A percentile compares a stretch with the other conserved stretches of the same genome.
Conservation (phyloP, 2,329 filamentous ascomycete genomes). For the Hypoxylon sp. region DNA sequence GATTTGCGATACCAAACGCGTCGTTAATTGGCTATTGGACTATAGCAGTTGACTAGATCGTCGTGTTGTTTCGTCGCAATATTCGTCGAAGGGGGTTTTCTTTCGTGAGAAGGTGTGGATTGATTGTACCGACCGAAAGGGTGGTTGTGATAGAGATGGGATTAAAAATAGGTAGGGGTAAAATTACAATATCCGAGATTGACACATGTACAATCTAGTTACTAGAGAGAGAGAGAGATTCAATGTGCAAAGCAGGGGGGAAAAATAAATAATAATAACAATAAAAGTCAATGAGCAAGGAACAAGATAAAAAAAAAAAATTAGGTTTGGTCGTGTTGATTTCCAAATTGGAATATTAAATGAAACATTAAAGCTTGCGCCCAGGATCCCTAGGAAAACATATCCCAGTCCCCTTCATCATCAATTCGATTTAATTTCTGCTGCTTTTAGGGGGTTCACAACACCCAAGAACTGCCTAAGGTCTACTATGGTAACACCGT, state of each 20-base stretch:
- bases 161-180: conserved; percentile 28
- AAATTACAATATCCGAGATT: conserved; percentile 33
- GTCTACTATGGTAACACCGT: conserved; percentile 2
- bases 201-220: too few relatives aligned
- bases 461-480: too few relatives aligned
- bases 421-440: conserved; percentile 33
- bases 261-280: conserved; percentile 6
- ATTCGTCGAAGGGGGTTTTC: conserved; percentile 2
- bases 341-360: conserved; percentile 34
- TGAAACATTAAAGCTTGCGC: conserved; percentile 35
- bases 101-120: background rate
- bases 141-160: background rate
- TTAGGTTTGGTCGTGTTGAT: conserved; percentile 31
- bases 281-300: conserved; percentile 14
- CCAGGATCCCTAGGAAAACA: conserved; percentile 10
- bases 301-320: conserved; percentile 20
- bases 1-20: conserved; percentile 23
- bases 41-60: conserved; percentile 9
- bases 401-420: conserved; percentile 12
- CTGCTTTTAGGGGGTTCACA: conserved; percentile 8
- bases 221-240: too few relatives aligned
- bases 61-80: conserved; percentile 8
- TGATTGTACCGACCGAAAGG: conserved; percentile 12
- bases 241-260: too few relatives aligned
- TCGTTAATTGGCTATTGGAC: conserved; percentile 3